Conservation (phyloP, 768 basidiomycete species). For the Rhizopogon roseolus region DNA sequence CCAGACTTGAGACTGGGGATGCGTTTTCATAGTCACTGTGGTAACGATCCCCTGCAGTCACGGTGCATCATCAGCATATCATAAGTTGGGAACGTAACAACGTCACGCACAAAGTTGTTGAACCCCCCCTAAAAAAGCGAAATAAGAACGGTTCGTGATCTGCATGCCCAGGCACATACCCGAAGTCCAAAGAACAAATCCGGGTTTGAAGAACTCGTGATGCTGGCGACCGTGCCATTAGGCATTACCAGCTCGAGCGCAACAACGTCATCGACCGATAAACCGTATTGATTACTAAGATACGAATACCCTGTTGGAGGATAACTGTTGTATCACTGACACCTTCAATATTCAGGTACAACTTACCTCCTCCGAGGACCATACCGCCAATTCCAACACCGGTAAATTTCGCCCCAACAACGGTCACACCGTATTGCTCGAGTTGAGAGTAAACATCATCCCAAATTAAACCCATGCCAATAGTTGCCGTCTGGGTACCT, state of each 20-base stretch:
- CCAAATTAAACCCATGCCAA: too few relatives aligned
- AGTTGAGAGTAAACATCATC: too few relatives aligned
- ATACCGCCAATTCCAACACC: too few relatives aligned
- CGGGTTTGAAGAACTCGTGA: slow-evolving; percentile 26
- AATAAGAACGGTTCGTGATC: neutral
- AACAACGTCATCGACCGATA: slow-evolving; percentile 51
- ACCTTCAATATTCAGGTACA: too few relatives aligned
- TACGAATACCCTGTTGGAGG: slow-evolving; percentile 48
- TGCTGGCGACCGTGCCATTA: slow-evolving; percentile 35
- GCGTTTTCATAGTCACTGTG: slow-evolving; percentile 46
- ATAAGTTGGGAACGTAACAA: neutral
- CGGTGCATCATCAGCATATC: neutral
- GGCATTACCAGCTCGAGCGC: slow-evolving; percentile 55
- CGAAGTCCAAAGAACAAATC: slow-evolving; percentile 44
- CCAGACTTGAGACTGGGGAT: slow-evolving; percentile 57
- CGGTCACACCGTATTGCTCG: too few relatives aligned
- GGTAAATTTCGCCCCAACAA: too few relatives aligned
- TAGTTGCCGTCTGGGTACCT: too few relatives aligned
- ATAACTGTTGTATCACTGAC: neutral
- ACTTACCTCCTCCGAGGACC: too few relatives aligned
- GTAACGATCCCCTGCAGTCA: slow-evolving; percentile 56
- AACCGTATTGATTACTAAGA: slow-evolving; percentile 55
- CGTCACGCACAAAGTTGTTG: slow-evolving; percentile 48
- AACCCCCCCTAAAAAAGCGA: slow-evolving; percentile 50
- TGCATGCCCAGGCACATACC: slow-evolving; percentile 17